Base-by-base conservation (phyloP, 2,329 filamentous ascomycete species). In the Tolypocladium amazonense region DNA sequence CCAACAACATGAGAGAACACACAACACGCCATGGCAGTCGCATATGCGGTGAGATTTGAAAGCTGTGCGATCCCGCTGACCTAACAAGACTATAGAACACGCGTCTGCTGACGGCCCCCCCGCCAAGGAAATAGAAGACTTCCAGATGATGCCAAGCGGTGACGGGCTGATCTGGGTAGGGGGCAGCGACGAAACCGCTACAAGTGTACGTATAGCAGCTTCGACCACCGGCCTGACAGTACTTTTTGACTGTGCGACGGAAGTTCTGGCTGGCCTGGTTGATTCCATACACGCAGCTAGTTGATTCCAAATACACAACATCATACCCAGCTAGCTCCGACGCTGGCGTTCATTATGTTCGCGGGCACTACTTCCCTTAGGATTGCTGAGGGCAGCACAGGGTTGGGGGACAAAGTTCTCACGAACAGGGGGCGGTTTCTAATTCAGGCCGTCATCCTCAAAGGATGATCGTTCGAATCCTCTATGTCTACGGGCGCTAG, bases 31-130 rank as follows among this genome's bases (percentile, higher is more conserved):
- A 53, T 3, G 30, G 20, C 3, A 35, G 33, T 41, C 50, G 53
- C 41, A 52, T 56, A 53, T 56, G 58, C 58, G 53, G 54, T 59
- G 11, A 59, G 54, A 56, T 56, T 59, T 52, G 56, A 56, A 56
- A 45, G 39, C 30, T 33, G 12, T 27, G 27, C n/a, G 18, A 3
- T 53, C 15, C 15, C 27, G 15, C 7, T 4, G 27, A n/a, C 15
- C 25, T 2, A 20, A 12, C 27, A 52, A 33, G 47, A 20, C 8
- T 15, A 20, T 4, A 27, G 27, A 20, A 3, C 15, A 20, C 20
- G 12, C 9, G 9, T 12, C 20, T 14, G 15, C 30, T 35, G 27
- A 35, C 27, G 20, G 7, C 4, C 9, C 3, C 50, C 7, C 41
- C 20, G 8, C 39, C 14, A 4, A 50, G 45, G 14, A n/a, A 33